These are phyloP conservation scores for Sutorius australiensis DNA, from an alignment of 768 basidiomycete genomes.

Conservation along the genomic window DNA sequence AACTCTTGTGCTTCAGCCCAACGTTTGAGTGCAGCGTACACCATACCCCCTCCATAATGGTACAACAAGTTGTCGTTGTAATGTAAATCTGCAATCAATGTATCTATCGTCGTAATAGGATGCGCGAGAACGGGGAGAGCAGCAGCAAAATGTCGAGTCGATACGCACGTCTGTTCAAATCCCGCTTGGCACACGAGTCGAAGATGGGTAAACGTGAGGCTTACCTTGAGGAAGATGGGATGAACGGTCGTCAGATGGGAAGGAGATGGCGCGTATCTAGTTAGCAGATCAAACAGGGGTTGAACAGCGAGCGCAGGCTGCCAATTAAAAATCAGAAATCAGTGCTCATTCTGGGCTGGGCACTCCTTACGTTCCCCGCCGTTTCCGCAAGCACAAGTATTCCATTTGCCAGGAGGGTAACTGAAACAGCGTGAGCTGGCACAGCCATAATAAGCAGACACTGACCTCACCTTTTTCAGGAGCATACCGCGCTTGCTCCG, in stretches of 20 bases:
- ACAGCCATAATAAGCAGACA: background rate
- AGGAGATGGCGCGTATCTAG: conserved; percentile 54
- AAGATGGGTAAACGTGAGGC: conserved; percentile 16
- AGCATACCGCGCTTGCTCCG: conserved; percentile 59
- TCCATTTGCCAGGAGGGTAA: conserved; percentile 62
- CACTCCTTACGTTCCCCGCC: conserved; percentile 47
- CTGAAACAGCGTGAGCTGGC: conserved; percentile 34
- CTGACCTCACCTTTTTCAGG: conserved; percentile 58
- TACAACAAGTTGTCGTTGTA: conserved; percentile 84
- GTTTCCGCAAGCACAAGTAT: conserved; percentile 50
- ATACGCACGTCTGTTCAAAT: conserved; percentile 50
- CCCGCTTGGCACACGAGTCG: background rate
- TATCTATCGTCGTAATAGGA: conserved; percentile 68
- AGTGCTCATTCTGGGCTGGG: background rate
- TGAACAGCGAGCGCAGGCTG: conserved; percentile 47
- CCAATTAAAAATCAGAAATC: conserved; percentile 19
- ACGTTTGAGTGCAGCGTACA: conserved; percentile 54
- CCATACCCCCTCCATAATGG: conserved; percentile 79
- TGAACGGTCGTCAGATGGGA: conserved; percentile 70
- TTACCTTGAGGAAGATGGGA: conserved; percentile 59
- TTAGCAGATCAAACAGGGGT: conserved; percentile 57
- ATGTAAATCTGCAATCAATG: conserved; percentile 53
- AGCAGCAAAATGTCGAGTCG: conserved; percentile 46
- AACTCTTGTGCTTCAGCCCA: conserved; percentile 72
- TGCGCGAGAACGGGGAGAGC: conserved; percentile 58